These are phyloP conservation scores for Macaranga tanarius DNA, from an alignment of 441 rosid genomes.

Conservation along the genomic window DNA sequence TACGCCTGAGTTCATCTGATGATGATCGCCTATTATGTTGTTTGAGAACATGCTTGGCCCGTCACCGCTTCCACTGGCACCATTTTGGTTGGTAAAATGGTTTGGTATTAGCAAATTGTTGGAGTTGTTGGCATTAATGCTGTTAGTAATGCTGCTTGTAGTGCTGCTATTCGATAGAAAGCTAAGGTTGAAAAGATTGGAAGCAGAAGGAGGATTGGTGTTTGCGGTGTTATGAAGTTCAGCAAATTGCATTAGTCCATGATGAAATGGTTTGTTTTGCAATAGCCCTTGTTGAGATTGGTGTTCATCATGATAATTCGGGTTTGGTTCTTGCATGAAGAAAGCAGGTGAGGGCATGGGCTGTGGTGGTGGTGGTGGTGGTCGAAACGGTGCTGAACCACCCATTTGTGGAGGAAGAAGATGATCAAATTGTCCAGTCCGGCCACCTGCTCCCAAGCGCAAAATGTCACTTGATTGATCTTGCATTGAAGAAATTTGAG, in stretches of 20 bases:
- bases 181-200: conserved; percentile 46
- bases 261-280: conserved; percentile 35
- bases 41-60: conserved; percentile 29
- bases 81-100: conserved; percentile 43
- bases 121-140: conserved; percentile 26
- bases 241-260: conserved; percentile 59
- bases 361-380: conserved; percentile 31
- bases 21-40: conserved; percentile 26
- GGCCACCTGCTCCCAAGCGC: conserved; percentile 37
- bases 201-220: conserved; percentile 28
- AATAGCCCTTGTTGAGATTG: conserved; percentile 38
- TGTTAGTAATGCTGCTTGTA: conserved; percentile 25
- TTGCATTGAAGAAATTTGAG: conserved; percentile 42
- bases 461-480: conserved; percentile 38
- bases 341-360: conserved; percentile 35
- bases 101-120: conserved; percentile 34
- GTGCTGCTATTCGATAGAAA: conserved; percentile 36
- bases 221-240: conserved; percentile 37
- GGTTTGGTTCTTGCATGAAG: conserved; percentile 41
- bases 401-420: conserved; percentile 37
- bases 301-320: conserved; percentile 47
- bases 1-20: conserved; percentile 29
- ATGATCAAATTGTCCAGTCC: conserved; percentile 43
- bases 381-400: conserved; percentile 32
- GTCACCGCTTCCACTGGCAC: conserved; percentile 25